These are phyloP conservation scores for Vaccinium darrowii DNA, from an alignment of 148 eudicot species.

Conservation along the genomic window DNA sequence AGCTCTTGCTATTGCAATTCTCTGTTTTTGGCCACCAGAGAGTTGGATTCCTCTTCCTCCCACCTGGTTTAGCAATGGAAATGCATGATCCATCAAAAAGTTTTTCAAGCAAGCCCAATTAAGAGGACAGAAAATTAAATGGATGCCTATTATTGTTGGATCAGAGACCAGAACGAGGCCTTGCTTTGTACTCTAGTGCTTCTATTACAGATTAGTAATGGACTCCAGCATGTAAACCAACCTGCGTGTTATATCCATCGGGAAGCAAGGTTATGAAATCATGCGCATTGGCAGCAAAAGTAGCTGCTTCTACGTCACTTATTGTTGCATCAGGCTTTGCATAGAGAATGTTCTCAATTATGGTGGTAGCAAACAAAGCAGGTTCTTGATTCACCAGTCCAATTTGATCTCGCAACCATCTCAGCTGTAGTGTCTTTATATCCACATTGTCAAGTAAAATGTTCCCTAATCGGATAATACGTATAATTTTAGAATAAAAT, in stretches of 20 bases:
- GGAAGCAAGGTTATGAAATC: slow-evolving; percentile 91
- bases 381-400: slow-evolving; percentile 99
- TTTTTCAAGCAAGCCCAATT: neutral
- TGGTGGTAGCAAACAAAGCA: slow-evolving; percentile 96
- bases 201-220: too few species aligned
- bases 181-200: neutral
- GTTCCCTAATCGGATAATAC: slow-evolving; percentile 48
- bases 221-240: slow-evolving; percentile 19
- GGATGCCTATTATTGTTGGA: neutral
- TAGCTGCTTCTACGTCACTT: slow-evolving; percentile 88
- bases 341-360: slow-evolving; percentile 86
- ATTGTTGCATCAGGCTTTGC: slow-evolving; percentile 89
- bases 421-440: slow-evolving; percentile 76
- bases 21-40: slow-evolving; percentile 97
- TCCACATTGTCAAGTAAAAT: slow-evolving; percentile 83
- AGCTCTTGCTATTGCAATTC: slow-evolving; percentile 98
- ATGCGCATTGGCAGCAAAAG: slow-evolving; percentile 95
- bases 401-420: slow-evolving; percentile 87
- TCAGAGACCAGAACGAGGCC: neutral
- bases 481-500: neutral
- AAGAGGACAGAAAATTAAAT: neutral
- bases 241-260: slow-evolving; percentile 95
- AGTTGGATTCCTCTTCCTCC: slow-evolving; percentile 98
- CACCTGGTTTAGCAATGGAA: slow-evolving; percentile 42
- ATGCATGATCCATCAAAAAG: neutral